Base-by-base conservation (phyloP, 352 stramenopile species). In the Poterioochromonas sp. region DNA sequence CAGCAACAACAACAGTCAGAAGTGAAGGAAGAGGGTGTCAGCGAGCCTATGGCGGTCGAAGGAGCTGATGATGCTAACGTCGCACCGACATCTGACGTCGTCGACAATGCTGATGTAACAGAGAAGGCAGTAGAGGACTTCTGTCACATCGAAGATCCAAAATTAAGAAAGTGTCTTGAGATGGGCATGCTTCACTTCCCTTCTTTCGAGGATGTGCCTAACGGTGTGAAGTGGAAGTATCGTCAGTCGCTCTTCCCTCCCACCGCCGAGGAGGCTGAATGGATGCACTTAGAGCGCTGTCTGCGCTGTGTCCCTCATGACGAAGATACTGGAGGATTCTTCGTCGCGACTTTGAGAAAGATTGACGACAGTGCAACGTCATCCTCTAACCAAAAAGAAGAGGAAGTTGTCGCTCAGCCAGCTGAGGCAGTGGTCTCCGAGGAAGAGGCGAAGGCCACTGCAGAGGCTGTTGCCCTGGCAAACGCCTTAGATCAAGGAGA, bases 271-370 rank as follows among this genome's bases (percentile, higher is more conserved):
- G 65, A 74, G n/a, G n/a, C 11, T 5, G 39, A 51, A 74, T 74
- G 65, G 65, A 74, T 74, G 65, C 11, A 54, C 1, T 81, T 99
- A 15, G 88, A 98, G 73, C 85, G 90, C 12, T 99, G 96, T 83
- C 91, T 97, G 87, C 91, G 96, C 15, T 94, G 97, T 54, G 85
- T 98, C 51, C 96, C 96, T 26, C 96, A 99, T 43, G 92, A 98
- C 79, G 88, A 98, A 76, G 90, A 99, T 84, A 98, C 94, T 8
- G 95, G 95, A 54, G 96, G 95, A 0, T 99, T 99, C 83, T 99
- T 99, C 84, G 93, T 99, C 51, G 95, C 91, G 53, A 83, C 99
- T 41, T 86, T 99, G 1, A 87, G 94, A 80, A 51, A 54, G 20
- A 29, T 51, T 8, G 20, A 20, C 26, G 29, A 32, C 58, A 39